A percentile compares a stretch with the other conserved stretches of the same genome.
Conservation (phyloP, 345 rosid genomes). For the Euphorbia lathyris region DNA sequence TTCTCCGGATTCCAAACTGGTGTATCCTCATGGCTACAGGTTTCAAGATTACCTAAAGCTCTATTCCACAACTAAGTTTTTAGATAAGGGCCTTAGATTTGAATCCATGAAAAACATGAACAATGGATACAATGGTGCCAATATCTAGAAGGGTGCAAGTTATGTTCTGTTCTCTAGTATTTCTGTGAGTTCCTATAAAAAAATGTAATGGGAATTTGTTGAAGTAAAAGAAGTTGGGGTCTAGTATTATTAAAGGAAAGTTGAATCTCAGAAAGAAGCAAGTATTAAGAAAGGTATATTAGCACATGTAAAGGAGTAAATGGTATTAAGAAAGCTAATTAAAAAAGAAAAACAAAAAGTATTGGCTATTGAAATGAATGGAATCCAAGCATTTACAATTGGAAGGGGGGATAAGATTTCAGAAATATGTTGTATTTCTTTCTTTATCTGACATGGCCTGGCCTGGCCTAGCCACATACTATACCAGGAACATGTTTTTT, state of each 20-base stretch:
- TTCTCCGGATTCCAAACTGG: slow-evolving; percentile 61
- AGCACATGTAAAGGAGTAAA: no score
- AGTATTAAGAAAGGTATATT: no score
- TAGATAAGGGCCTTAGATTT: slow-evolving; percentile 61
- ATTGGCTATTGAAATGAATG: no score
- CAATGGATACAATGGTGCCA: slow-evolving; percentile 24
- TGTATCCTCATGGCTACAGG: slow-evolving; percentile 54
- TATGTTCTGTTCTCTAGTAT: not conserved
- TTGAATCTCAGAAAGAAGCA: no score
- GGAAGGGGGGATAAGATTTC: no score
- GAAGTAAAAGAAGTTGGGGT: no score
- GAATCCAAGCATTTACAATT: no score
- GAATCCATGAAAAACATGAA: slow-evolving; percentile 57
- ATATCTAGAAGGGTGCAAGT: slow-evolving; percentile 14
- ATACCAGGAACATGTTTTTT: not conserved
- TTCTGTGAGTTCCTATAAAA: slow-evolving; percentile 8
- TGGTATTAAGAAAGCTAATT: no score
- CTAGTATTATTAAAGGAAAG: no score
- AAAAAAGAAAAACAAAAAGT: no score
- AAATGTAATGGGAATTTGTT: no score
- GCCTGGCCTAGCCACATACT: no score
- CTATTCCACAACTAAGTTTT: slow-evolving; percentile 68
- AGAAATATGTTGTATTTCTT: not conserved
- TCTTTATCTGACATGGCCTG: slow-evolving; percentile 9
- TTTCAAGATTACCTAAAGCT: slow-evolving; percentile 79